Conservation (phyloP, 352 stramenopile species). For the Discostella stelligera region DNA sequence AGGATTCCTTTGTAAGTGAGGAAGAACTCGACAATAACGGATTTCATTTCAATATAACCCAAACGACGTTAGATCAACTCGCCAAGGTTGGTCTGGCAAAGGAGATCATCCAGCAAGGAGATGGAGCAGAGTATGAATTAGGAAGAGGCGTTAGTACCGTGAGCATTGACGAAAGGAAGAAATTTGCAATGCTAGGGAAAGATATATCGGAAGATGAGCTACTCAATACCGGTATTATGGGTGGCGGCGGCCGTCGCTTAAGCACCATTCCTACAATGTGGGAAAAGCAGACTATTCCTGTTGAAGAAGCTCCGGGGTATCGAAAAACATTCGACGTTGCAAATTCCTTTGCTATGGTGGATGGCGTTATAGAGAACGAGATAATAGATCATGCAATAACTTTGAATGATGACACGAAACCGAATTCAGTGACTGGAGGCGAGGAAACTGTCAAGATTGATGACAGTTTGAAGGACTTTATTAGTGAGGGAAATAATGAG, state of each 20-base stretch:
- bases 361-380: constrained; percentile 34
- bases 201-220: constrained; percentile 51
- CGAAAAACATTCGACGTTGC: constrained; percentile 17
- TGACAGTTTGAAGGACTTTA: neutral
- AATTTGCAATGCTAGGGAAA: constrained; percentile 55
- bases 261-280: constrained; percentile 21
- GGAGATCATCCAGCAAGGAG: constrained; percentile 70
- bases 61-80: constrained; percentile 66
- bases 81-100: constrained; percentile 60
- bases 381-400: constrained; percentile 37
- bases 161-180: constrained; percentile 37
- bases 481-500: constrained; percentile 1
- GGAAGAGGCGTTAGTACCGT: constrained; percentile 9
- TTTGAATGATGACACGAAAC: constrained; percentile 6
- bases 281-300: constrained; percentile 21
- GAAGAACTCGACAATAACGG: constrained; percentile 11
- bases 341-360: constrained; percentile 1
- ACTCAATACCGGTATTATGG: constrained; percentile 28
- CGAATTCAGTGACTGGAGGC: neutral
- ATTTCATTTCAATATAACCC: constrained; percentile 63
- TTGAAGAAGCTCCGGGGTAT: constrained; percentile 31
- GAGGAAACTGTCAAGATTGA: constrained; percentile 2
- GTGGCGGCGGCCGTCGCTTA: neutral
- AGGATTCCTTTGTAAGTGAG: neutral
- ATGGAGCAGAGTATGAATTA: constrained; percentile 69